phyloP scores from a whole-genome alignment of 805 yeast species.

The Starmerella geochares region DNA sequence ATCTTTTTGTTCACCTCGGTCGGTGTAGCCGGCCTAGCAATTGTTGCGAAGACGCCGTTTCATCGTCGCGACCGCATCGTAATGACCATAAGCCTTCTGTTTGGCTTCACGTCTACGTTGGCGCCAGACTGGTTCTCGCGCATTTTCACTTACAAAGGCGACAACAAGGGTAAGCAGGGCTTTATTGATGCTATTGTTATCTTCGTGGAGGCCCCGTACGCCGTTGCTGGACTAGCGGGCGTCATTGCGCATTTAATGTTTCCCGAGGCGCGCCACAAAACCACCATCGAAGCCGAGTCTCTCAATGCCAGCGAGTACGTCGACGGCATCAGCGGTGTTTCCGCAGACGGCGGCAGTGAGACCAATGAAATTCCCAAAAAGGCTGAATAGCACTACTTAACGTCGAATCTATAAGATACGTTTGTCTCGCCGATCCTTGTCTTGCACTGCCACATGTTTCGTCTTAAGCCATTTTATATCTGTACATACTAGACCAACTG shows the following conservation, averaged over 20 bases:
- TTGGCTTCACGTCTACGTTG: slow-evolving; percentile 58
- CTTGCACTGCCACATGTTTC: too few species aligned
- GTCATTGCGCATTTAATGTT: slow-evolving; percentile 51
- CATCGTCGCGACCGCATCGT: slow-evolving; percentile 67
- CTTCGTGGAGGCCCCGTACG: slow-evolving; percentile 67
- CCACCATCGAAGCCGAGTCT: slow-evolving; percentile 3
- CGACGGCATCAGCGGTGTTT: neutral
- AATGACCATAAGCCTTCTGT: slow-evolving; percentile 51
- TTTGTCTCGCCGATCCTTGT: too few species aligned
- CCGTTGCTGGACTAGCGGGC: slow-evolving; percentile 57
- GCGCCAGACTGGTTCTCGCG: slow-evolving; percentile 54
- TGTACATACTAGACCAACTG: too few species aligned
- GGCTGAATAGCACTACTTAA: neutral
- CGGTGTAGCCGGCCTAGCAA: slow-evolving; percentile 62
- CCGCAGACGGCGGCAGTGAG: too few species aligned
- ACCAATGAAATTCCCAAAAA: neutral
- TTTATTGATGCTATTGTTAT: slow-evolving; percentile 58
- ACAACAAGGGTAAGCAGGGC: slow-evolving; percentile 47
- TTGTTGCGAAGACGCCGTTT: slow-evolving; percentile 45
- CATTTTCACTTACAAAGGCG: slow-evolving; percentile 57
- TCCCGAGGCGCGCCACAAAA: slow-evolving; percentile 41
- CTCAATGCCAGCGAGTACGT: neutral
- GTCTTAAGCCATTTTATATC: too few species aligned
- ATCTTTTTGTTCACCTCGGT: slow-evolving; percentile 66
- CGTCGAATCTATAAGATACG: too few species aligned